These are phyloP conservation scores for Phialemoniopsis sp. DNA, from an alignment of 2,329 filamentous ascomycete species.

Conservation along the genomic window DNA sequence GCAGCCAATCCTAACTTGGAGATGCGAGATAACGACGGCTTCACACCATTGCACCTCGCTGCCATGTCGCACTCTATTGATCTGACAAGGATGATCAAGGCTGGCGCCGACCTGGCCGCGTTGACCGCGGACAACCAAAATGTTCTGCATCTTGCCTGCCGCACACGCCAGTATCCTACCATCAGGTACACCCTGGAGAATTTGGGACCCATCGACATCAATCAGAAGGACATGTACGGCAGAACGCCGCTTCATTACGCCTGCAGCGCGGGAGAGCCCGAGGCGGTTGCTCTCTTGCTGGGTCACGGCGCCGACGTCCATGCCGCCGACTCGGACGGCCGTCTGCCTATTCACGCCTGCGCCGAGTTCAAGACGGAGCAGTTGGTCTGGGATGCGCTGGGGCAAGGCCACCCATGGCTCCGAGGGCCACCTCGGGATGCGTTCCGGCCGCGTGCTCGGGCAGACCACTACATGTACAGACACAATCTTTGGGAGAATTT, in stretches of 20 bases:
- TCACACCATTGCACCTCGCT: constrained; percentile 14
- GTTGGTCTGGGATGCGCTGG: too few species aligned
- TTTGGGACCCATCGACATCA: constrained; percentile 5
- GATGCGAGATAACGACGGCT: constrained; percentile 2
- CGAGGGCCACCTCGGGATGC: too few species aligned
- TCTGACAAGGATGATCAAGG: constrained; percentile 7
- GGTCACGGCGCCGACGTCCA: constrained; percentile 23
- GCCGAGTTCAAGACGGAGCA: too few species aligned
- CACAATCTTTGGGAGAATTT: too few species aligned
- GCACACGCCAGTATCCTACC: constrained; percentile 6
- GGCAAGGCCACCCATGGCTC: too few species aligned
- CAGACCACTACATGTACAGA: too few species aligned
- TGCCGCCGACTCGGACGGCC: constrained; percentile 7
- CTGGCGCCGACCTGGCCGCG: constrained; percentile 7
- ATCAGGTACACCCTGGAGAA: too few species aligned
- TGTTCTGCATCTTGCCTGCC: constrained; percentile 13
- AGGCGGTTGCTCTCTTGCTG: constrained; percentile 17
- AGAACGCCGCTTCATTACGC: constrained; percentile 12
- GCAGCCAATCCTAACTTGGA: background rate
- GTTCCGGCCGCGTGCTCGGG: too few species aligned
- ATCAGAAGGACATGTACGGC: background rate
- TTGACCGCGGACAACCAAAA: background rate
- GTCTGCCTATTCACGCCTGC: constrained; percentile 6
- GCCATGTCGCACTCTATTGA: constrained; percentile 5
- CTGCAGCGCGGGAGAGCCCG: constrained; percentile 8